Percentiles rank a stretch among this genome's conserved stretches.
phyloP scores from a whole-genome alignment of 2,329 filamentous ascomycete genomes.

The Penicillium expansum region DNA sequence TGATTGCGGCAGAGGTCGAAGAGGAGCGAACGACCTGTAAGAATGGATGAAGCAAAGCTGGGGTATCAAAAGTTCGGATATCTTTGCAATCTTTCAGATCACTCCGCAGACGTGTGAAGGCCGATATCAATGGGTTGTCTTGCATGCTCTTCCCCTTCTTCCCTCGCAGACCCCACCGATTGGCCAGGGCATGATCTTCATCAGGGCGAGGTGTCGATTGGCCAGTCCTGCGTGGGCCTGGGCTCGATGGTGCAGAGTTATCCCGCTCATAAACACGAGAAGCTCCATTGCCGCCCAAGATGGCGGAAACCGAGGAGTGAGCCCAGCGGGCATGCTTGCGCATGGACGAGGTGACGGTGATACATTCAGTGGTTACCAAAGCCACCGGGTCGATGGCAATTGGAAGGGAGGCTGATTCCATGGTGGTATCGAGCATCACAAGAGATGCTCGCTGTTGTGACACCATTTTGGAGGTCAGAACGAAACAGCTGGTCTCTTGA shows the following conservation, averaged over 20 bases:
- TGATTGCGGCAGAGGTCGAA: constrained; percentile 93
- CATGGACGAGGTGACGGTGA: constrained; percentile 96
- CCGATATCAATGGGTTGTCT: constrained; percentile 93
- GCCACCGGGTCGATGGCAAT: constrained; percentile 89
- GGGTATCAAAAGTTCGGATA: constrained; percentile 83
- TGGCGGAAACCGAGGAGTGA: constrained; percentile 93
- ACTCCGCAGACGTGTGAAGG: constrained; percentile 83
- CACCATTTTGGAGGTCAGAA: constrained; percentile 20
- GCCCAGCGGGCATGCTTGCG: constrained; percentile 96
- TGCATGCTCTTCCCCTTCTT: constrained; percentile 97
- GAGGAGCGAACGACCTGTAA: constrained; percentile 95
- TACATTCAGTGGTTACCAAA: constrained; percentile 96
- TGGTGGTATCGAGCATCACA: constrained; percentile 28
- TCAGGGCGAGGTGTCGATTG: constrained; percentile 28
- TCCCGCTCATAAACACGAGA: constrained; percentile 49
- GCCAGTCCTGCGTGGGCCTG: constrained; percentile 31
- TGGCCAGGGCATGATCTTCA: constrained; percentile 58
- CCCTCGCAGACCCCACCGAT: constrained; percentile 87
- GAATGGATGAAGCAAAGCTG: constrained; percentile 86
- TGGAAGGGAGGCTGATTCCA: constrained; percentile 51
- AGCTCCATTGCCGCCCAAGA: constrained; percentile 68
- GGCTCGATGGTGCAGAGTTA: constrained; percentile 39
- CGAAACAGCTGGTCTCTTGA: constrained; percentile 29
- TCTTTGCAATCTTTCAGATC: constrained; percentile 89
- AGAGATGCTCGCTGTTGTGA: constrained; percentile 24